Base-by-base conservation (phyloP, 2,329 filamentous ascomycete species). In the Colletotrichum gigasporum region DNA sequence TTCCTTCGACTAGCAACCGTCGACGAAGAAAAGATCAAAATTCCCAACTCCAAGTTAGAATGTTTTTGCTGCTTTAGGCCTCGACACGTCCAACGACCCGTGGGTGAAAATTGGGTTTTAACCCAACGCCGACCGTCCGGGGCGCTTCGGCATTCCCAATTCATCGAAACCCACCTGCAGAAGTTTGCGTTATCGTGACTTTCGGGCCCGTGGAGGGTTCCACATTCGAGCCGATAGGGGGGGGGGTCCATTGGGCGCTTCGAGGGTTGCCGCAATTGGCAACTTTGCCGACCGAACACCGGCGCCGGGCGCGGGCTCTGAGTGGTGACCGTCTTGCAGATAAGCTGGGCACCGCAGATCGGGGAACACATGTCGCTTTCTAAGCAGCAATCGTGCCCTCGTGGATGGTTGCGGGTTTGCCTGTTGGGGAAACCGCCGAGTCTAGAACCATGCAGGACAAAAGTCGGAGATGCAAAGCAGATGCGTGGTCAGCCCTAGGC, bases 91-190 rank as follows among this genome's bases (percentile, higher is more conserved):
- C n/a, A n/a, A n/a, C n/a, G 32, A 5, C 41, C 20, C 20, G 53
- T 56, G 41, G 41, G 41, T 34, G 53, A 56, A 56, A 56, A 56
- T 56, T 50, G 54, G 54, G 44, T 50, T 50, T 41, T 16, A 41
- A 35, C 54, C 44, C 42, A 58, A 58, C 34, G 42, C 42, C 53
- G 44, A 39, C 28, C 18, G 28, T 34, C 30, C 52, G 22, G 10
- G 20, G 54, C 54, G 54, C 53, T 56, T 56, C 44, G 34, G 34
- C 45, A 63, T 14, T 7, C n/a, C 53, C n/a, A 16, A 56, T 56
- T 56, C 30, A 58, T 50, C 44, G 32, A 50, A 50, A 58, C 44
- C 54, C 54, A 58, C 54, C 32, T 58, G 22, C 30, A 30, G 42
- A 50, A 16, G 48, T 48, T 58, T 48, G 41, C 37, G 14, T 47